Evolutionary conservation across 2,329 filamentous ascomycete genomes (phyloP).

Genomic region (Cladosporium phlei): DNA sequence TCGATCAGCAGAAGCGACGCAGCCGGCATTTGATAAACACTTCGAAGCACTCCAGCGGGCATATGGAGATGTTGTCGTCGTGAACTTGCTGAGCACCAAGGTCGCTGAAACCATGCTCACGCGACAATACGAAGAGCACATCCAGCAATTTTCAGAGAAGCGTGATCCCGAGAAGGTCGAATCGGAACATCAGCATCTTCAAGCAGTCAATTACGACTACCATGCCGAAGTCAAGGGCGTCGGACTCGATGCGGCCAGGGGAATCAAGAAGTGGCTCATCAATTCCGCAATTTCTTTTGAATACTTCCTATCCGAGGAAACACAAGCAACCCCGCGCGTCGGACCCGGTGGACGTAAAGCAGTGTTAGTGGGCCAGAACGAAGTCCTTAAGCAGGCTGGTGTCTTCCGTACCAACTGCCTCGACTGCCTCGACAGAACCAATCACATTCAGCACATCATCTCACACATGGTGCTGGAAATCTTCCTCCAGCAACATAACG

Average conservation of each 20-base stretch:
- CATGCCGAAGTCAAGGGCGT: constrained; percentile 88
- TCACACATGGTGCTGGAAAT: constrained; percentile 87
- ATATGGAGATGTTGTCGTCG: constrained; percentile 86
- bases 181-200: constrained; percentile 68
- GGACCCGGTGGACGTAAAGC: constrained; percentile 35
- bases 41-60: constrained; percentile 79
- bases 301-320: constrained; percentile 80
- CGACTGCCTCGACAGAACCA: constrained; percentile 92
- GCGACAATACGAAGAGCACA: constrained; percentile 70
- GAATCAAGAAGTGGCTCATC: constrained; percentile 74
- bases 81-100: constrained; percentile 93
- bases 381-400: constrained; percentile 84
- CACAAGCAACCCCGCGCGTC: constrained; percentile 47
- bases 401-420: constrained; percentile 94
- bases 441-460: constrained; percentile 91
- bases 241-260: constrained; percentile 85
- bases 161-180: constrained; percentile 34
- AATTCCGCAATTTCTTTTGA: constrained; percentile 79
- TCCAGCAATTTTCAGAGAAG: constrained; percentile 63
- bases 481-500: constrained; percentile 69
- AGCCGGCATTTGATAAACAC: constrained; percentile 92
- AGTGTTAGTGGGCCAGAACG: constrained; percentile 30
- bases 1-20: constrained; percentile 80
- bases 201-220: constrained; percentile 88
- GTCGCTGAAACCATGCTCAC: constrained; percentile 81